Conservation (phyloP, 306 rosid genomes). For the Quercus gilva region DNA sequence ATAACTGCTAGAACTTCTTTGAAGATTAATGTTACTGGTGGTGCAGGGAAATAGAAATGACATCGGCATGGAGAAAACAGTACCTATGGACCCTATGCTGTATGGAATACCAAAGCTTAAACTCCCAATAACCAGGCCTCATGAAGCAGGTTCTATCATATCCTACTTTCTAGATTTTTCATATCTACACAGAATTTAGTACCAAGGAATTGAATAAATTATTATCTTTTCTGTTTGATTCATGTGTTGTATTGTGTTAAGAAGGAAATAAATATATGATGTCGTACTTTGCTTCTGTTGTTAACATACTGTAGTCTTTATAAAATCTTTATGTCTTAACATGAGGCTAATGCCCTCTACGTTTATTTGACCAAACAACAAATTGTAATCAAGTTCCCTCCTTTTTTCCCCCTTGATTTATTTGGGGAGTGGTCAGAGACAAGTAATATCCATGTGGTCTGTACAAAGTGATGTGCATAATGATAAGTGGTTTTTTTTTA, state of each 20-base stretch:
- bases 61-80: slow-evolving; percentile 18
- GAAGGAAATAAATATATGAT: not conserved
- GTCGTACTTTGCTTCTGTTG: not conserved
- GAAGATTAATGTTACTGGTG: slow-evolving; percentile 11
- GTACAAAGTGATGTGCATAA: not conserved
- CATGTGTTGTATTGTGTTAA: not conserved
- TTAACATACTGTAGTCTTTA: not conserved
- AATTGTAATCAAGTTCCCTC: not conserved
- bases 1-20: slow-evolving; percentile 11
- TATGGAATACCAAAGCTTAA: slow-evolving; percentile 11
- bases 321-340: not conserved
- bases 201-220: not conserved
- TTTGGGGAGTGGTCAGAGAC: not conserved
- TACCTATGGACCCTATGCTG: slow-evolving; percentile 3
- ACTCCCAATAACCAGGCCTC: slow-evolving; percentile 16
- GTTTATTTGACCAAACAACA: not conserved
- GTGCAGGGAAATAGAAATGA: slow-evolving; percentile 32
- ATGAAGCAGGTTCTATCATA: slow-evolving; percentile 37
- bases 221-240: not conserved
- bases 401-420: not conserved
- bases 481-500: not conserved
- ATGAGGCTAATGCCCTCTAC: not conserved
- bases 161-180: slow-evolving; percentile 12
- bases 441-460: not conserved
- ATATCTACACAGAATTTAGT: not conserved